These are phyloP conservation scores for Oxytropis ochrocephala DNA, from an alignment of 306 rosid species.

Conservation along the genomic window DNA sequence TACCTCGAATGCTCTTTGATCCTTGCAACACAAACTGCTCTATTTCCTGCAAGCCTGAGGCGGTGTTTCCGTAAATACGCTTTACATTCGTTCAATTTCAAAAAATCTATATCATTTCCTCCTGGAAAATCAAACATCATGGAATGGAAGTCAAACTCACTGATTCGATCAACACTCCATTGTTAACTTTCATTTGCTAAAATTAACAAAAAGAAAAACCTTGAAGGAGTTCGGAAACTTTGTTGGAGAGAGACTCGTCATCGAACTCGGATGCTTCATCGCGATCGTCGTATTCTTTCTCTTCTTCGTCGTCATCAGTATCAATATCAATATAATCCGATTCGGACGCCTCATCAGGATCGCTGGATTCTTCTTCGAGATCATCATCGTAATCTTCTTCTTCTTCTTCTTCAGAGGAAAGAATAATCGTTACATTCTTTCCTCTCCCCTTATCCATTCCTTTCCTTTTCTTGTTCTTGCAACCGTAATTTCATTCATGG, in stretches of 20 bases:
- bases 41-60: constrained; percentile 57
- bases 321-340: background rate
- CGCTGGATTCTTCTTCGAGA: background rate
- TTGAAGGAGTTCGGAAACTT: constrained; percentile 38
- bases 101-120: constrained; percentile 34
- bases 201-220: constrained; percentile 31
- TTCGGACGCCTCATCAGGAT: background rate
- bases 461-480: constrained; percentile 17
- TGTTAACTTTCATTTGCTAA: background rate
- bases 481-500: background rate
- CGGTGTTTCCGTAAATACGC: constrained; percentile 56
- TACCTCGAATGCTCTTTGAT: constrained; percentile 68
- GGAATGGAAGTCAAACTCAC: background rate
- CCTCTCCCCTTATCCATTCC: constrained; percentile 31
- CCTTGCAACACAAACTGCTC: constrained; percentile 53
- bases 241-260: constrained; percentile 32
- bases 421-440: constrained; percentile 21
- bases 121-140: constrained; percentile 29
- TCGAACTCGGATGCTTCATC: constrained; percentile 14
- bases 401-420: constrained; percentile 31
- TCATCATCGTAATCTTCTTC: background rate
- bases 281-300: background rate
- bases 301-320: background rate
- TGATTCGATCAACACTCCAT: background rate
- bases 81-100: constrained; percentile 57